Conservation (phyloP, 2,329 filamentous ascomycete genomes). For the Cadophora malorum region DNA sequence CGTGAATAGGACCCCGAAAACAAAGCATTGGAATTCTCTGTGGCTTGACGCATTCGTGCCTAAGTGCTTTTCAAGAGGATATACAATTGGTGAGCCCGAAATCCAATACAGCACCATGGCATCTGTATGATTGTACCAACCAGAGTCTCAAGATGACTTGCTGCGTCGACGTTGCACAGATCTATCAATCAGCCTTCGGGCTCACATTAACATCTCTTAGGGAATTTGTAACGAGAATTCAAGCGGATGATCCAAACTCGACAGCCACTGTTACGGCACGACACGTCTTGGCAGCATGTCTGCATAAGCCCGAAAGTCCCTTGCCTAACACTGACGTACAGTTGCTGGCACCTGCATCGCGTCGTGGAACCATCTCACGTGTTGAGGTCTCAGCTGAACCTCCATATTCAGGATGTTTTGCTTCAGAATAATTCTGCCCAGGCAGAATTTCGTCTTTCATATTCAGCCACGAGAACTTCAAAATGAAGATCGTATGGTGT, state of each 20-base stretch:
- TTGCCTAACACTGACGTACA: background rate
- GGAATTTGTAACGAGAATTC: slow-evolving; percentile 2
- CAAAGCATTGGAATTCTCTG: background rate
- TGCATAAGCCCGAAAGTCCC: background rate
- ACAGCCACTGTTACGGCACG: background rate
- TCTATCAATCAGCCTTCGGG: background rate
- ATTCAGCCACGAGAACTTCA: too few species aligned
- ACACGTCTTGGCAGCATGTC: slow-evolving; percentile 3
- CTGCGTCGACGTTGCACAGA: background rate
- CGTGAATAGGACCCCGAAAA: slow-evolving; percentile 12
- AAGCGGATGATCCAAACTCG: background rate
- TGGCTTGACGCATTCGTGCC: slow-evolving; percentile 15
- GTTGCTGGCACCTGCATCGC: background rate
- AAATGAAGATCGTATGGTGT: background rate
- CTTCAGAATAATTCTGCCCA: too few species aligned
- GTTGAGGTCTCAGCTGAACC: background rate
- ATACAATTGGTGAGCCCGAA: background rate
- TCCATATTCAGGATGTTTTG: background rate
- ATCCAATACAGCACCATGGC: background rate
- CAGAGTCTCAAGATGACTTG: background rate
- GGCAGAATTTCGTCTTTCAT: too few species aligned
- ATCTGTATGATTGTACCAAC: background rate
- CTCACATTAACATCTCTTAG: background rate
- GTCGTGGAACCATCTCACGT: background rate
- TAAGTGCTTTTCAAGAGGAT: background rate